These are phyloP conservation scores for Penstemon newberryi DNA, from an alignment of 257 asterid species.

Conservation along the genomic window DNA sequence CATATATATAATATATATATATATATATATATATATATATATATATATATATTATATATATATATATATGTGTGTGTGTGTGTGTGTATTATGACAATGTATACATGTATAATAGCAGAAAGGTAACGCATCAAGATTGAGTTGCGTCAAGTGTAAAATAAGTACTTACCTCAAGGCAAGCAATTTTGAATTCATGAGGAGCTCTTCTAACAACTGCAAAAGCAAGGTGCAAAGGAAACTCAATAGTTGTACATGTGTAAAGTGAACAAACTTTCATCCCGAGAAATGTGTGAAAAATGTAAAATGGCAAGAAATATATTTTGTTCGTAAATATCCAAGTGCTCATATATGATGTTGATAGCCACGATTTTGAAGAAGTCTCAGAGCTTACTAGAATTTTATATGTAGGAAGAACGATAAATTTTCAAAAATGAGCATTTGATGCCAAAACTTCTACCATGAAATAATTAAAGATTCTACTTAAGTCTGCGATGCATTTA, in stretches of 20 bases:
- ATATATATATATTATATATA: too few relatives aligned
- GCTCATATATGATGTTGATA: background rate
- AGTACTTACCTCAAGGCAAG: constrained; percentile 84
- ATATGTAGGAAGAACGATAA: background rate
- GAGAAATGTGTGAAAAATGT: background rate
- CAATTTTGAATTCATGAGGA: constrained; percentile 93
- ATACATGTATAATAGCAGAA: background rate
- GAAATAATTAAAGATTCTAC: constrained; percentile 4
- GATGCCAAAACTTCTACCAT: constrained; percentile 19
- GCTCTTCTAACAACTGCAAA: constrained; percentile 94
- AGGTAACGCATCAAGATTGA: constrained; percentile 7
- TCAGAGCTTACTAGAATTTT: background rate
- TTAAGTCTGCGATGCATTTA: constrained; percentile 14
- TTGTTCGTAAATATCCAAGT: background rate
- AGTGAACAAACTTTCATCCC: constrained; percentile 2
- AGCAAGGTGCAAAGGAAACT: constrained; percentile 30
- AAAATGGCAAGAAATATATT: background rate
- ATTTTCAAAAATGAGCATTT: background rate
- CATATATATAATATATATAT: too few relatives aligned
- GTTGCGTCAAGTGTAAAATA: background rate
- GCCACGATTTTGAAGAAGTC: background rate
- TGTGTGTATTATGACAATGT: too few relatives aligned
- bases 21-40: background rate
- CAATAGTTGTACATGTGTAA: constrained; percentile 14
- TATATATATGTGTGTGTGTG: background rate